Evolutionary conservation across 352 stramenopile species (phyloP), one percentile per base, ranked within the genome.

Genomic region (Phytophthora europaea): DNA sequence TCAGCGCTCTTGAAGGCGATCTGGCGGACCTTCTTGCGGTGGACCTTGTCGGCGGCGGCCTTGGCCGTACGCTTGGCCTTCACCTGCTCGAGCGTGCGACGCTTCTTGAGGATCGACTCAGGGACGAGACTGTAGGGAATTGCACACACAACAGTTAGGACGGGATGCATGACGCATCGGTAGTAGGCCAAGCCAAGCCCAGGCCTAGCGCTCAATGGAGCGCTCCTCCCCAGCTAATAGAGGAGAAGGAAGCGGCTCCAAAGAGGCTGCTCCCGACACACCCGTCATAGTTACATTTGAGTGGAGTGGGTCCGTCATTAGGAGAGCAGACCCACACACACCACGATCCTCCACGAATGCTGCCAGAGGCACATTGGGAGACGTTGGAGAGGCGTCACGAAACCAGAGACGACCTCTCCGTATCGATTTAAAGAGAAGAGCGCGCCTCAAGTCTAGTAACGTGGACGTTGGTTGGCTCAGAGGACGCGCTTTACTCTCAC

Each of bases 1-100:
- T 99, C 94, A n/a, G 98, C 97, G 59, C 91, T 95, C 80, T 98
- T 98, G 84, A 98, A 98, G 47, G 89, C 89, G 73, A 96, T 95
- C 79, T 94, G 84, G 73, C 88, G 88, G 62, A 96, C 89, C 80
- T 96, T 94, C 76, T 91, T 89, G 78, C 89, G 86, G 88, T 96
- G 89, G 26, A 88, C 79, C 86, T 93, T 94, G 65, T 93, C 78
- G 23, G 89, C 86, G 45, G 82, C 74, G 53, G 85, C 88, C 82
- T 95, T 95, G 51, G 85, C 87, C 20, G 70, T 67, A 65, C 89
- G 89, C 83, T 97, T 96, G 73, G 87, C 89, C 87, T 96, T 96
- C 64, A 97, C 89, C 78, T 89, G 82, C 73, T 96, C 84, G 56
- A 96, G 78, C 73, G 89, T 96, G 75, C 90, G 90, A 81, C 89